phyloP scores from a whole-genome alignment of 2,329 filamentous ascomycete genomes.

The Corinectria fuckeliana region DNA sequence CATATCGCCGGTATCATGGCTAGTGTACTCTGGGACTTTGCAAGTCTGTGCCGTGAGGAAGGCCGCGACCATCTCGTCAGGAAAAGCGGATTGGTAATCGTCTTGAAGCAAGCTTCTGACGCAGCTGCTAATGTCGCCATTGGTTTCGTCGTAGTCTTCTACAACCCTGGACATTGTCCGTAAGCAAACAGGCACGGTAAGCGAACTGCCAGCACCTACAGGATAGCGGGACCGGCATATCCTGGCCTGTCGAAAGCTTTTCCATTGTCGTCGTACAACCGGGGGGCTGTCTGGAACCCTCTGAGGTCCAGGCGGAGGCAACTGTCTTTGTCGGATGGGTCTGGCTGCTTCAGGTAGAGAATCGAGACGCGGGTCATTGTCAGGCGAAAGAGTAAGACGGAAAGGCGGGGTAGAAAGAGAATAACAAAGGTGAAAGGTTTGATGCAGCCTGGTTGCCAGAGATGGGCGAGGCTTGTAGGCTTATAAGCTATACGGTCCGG shows the following conservation, averaged over 20 bases:
- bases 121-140: background rate
- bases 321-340: background rate
- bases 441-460: background rate
- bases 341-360: background rate
- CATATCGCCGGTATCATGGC: background rate
- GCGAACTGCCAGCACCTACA: background rate
- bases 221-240: background rate
- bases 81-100: background rate
- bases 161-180: background rate
- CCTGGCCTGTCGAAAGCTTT: background rate
- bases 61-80: background rate
- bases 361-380: background rate
- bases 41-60: background rate
- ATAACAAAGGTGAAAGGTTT: too few species aligned
- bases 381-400: background rate
- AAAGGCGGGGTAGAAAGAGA: background rate
- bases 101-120: background rate
- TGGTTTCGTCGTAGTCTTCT: background rate
- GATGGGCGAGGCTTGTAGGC: background rate
- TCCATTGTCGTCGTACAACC: background rate
- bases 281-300: background rate
- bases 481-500: background rate
- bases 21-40: background rate
- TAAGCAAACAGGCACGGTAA: background rate
- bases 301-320: background rate